Conservation (phyloP, 169 alveolate genomes). For the Prorocentrum cordatum region DNA sequence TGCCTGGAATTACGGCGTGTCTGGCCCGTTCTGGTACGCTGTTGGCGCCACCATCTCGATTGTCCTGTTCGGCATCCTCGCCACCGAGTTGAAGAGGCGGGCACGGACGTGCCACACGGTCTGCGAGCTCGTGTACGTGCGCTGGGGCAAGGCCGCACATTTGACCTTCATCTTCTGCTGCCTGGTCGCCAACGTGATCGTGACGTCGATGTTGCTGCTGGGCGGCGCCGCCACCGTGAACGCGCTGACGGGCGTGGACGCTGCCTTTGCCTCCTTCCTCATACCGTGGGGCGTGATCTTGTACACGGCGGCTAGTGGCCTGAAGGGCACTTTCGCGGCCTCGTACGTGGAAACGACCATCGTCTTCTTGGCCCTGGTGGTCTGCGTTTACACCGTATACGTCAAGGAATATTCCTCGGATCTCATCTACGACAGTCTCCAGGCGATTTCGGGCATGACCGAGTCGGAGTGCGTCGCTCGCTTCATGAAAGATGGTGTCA, state of each 20-base stretch:
- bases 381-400: slow-evolving; percentile 34
- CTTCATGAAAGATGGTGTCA: not conserved
- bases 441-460: slow-evolving; percentile 2
- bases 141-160: slow-evolving; percentile 28
- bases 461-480: not conserved
- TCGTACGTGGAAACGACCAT: slow-evolving; percentile 51
- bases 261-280: slow-evolving; percentile 22
- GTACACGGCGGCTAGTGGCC: slow-evolving; percentile 44
- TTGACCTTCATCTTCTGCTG: slow-evolving; percentile 20
- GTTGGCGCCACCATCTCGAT: slow-evolving; percentile 45
- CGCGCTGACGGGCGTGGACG: slow-evolving; percentile 30
- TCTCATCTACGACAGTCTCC: slow-evolving; percentile 9
- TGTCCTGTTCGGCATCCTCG: slow-evolving; percentile 25
- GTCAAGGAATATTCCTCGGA: not conserved
- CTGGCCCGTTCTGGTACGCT: slow-evolving; percentile 67
- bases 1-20: slow-evolving; percentile 26
- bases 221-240: slow-evolving; percentile 47
- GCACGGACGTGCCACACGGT: slow-evolving; percentile 32
- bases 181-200: slow-evolving; percentile 33
- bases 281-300: slow-evolving; percentile 33
- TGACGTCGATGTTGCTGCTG: slow-evolving; percentile 50
- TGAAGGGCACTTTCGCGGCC: slow-evolving; percentile 56
- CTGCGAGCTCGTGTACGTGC: slow-evolving; percentile 17
- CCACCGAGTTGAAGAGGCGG: slow-evolving; percentile 41
- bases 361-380: slow-evolving; percentile 41